phyloP scores from a whole-genome alignment of 1,284 basidiomycete genomes.

The Trametes versicolor region DNA sequence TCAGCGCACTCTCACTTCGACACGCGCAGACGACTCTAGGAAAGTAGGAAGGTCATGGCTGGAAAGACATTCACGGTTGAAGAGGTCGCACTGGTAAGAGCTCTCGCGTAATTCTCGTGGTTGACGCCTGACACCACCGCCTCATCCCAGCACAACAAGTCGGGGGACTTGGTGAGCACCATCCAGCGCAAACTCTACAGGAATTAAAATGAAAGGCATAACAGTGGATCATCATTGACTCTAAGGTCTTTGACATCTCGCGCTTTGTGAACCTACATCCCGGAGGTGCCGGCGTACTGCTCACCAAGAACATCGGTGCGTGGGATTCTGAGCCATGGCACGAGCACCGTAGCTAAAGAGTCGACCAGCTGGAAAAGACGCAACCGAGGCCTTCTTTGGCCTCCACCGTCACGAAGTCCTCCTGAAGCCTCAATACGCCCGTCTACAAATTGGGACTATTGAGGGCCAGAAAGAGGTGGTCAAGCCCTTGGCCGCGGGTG shows the following conservation, averaged over 20 bases:
- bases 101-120: neutral
- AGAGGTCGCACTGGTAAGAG: slow-evolving; percentile 62
- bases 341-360: neutral
- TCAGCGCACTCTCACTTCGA: neutral
- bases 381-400: slow-evolving; percentile 91
- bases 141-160: slow-evolving; percentile 73
- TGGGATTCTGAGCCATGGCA: neutral
- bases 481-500: slow-evolving; percentile 68
- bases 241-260: slow-evolving; percentile 72
- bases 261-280: slow-evolving; percentile 74
- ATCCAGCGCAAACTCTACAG: neutral
- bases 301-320: slow-evolving; percentile 50
- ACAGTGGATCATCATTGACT: slow-evolving; percentile 74
- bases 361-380: slow-evolving; percentile 75
- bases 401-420: slow-evolving; percentile 92
- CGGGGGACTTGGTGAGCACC: slow-evolving; percentile 68
- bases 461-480: slow-evolving; percentile 73
- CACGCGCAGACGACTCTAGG: neutral
- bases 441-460: slow-evolving; percentile 85
- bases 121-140: neutral
- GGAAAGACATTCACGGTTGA: slow-evolving; percentile 45
- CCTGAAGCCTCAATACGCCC: slow-evolving; percentile 80
- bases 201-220: neutral
- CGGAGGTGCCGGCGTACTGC: slow-evolving; percentile 69
- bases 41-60: slow-evolving; percentile 16